Percentiles rank a stretch among this genome's conserved stretches.
phyloP scores from a whole-genome alignment of 1,284 basidiomycete species.

The Trichosporon asahii region DNA sequence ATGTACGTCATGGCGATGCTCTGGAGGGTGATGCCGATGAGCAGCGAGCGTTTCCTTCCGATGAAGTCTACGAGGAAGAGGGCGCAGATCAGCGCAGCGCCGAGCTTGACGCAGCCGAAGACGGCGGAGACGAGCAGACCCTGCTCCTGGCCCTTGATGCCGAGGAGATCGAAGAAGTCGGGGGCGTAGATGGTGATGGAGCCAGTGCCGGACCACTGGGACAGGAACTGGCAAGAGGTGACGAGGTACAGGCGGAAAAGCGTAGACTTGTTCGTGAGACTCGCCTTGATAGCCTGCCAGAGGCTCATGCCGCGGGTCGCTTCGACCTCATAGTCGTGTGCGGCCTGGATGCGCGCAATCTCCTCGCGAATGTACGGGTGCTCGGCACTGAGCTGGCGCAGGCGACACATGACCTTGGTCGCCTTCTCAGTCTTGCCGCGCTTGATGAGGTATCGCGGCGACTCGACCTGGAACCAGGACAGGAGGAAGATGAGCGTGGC shows the following conservation, averaged over 20 bases:
- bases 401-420: slow-evolving; percentile 26
- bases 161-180: slow-evolving; percentile 34
- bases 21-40: slow-evolving; percentile 21
- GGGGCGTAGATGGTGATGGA: slow-evolving; percentile 24
- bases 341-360: slow-evolving; percentile 34
- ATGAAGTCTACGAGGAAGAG: slow-evolving; percentile 41
- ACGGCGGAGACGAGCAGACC: slow-evolving; percentile 39
- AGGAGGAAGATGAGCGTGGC: slow-evolving; percentile 52
- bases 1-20: slow-evolving; percentile 4
- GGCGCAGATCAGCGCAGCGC: slow-evolving; percentile 36
- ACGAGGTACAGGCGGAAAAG: slow-evolving; percentile 14
- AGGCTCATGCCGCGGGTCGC: slow-evolving; percentile 15
- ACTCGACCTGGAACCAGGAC: slow-evolving; percentile 53
- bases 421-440: slow-evolving; percentile 29
- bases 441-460: slow-evolving; percentile 60
- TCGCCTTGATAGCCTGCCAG: slow-evolving; percentile 10
- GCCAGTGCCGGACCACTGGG: slow-evolving; percentile 23
- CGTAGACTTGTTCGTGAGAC: slow-evolving; percentile 18
- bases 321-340: slow-evolving; percentile 13
- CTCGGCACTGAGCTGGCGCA: slow-evolving; percentile 29
- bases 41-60: slow-evolving; percentile 39
- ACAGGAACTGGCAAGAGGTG: slow-evolving; percentile 20
- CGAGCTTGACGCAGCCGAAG: slow-evolving; percentile 36
- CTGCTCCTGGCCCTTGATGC: slow-evolving; percentile 25
- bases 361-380: slow-evolving; percentile 33